Percentiles rank a stretch among this genome's conserved stretches.
These are phyloP conservation scores for Kwoniella bestiolae DNA, from an alignment of 768 basidiomycete genomes.

Conservation along the genomic window DNA sequence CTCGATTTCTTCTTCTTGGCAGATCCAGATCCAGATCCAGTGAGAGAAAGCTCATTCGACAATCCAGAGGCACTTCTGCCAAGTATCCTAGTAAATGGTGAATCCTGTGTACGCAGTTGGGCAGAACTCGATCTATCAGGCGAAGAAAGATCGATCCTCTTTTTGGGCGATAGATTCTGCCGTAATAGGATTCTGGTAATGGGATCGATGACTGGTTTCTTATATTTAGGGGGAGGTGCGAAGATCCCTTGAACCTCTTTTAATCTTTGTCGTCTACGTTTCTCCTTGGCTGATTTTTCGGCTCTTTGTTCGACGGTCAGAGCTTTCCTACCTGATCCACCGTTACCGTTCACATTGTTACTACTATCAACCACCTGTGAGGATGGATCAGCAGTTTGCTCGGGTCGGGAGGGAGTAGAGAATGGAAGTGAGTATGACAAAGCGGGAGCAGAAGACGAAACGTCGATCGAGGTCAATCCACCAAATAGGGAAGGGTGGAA, in stretches of 20 bases:
- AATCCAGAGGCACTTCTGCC: background rate
- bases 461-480: background rate
- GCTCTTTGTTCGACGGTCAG: conserved; percentile 1
- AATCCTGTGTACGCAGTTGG: conserved; percentile 2
- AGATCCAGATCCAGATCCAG: background rate
- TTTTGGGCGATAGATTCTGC: conserved; percentile 14
- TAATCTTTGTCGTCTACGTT: background rate
- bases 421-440: background rate
- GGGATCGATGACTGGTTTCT: background rate
- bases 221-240: background rate
- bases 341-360: no score
- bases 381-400: background rate
- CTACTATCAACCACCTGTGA: no score
- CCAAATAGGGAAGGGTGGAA: background rate
- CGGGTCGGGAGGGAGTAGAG: background rate
- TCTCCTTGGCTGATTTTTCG: background rate
- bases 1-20: background rate
- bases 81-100: conserved; percentile 4
- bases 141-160: conserved; percentile 17
- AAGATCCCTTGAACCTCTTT: conserved; percentile 1
- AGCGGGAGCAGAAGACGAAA: background rate
- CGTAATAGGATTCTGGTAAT: conserved; percentile 10
- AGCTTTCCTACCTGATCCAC: background rate
- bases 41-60: background rate
- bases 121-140: conserved; percentile 1